Conservation (phyloP, 345 rosid genomes). For the Microthlaspi erraticum region DNA sequence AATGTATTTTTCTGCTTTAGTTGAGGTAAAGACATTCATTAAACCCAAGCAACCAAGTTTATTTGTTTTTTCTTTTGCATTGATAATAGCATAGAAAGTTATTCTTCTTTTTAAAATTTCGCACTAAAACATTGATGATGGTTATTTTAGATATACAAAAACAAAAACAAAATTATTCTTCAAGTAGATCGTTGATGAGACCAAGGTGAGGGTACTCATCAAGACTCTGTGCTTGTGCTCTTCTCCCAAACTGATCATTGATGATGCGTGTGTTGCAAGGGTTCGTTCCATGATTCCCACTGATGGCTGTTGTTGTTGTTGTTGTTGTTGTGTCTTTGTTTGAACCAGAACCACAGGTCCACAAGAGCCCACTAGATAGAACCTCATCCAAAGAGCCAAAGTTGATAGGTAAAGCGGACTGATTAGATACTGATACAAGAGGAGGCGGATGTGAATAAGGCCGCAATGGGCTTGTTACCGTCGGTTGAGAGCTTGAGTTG, state of each 20-base stretch:
- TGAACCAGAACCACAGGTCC: constrained; percentile 57
- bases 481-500: constrained; percentile 50
- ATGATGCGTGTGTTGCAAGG: constrained; percentile 45
- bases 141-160: too few relatives aligned
- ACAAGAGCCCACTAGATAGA: constrained; percentile 45
- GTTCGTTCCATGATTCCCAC: constrained; percentile 18
- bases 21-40: too few relatives aligned
- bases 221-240: constrained; percentile 52
- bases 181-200: constrained; percentile 91
- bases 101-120: too few relatives aligned
- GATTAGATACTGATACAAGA: constrained; percentile 48
- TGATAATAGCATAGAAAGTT: too few relatives aligned
- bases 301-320: constrained; percentile 14
- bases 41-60: too few relatives aligned
- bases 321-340: constrained; percentile 50
- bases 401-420: too few relatives aligned
- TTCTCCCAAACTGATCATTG: constrained; percentile 46
- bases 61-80: too few relatives aligned
- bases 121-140: too few relatives aligned
- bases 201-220: constrained; percentile 93
- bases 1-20: too few relatives aligned
- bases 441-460: constrained; percentile 50
- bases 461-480: constrained; percentile 54
- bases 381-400: constrained; percentile 55
- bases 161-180: too few relatives aligned